Percentiles rank a stretch among this genome's conserved stretches.
phyloP scores from a whole-genome alignment of 352 stramenopile species.

The Globisporangium paroecandrum region DNA sequence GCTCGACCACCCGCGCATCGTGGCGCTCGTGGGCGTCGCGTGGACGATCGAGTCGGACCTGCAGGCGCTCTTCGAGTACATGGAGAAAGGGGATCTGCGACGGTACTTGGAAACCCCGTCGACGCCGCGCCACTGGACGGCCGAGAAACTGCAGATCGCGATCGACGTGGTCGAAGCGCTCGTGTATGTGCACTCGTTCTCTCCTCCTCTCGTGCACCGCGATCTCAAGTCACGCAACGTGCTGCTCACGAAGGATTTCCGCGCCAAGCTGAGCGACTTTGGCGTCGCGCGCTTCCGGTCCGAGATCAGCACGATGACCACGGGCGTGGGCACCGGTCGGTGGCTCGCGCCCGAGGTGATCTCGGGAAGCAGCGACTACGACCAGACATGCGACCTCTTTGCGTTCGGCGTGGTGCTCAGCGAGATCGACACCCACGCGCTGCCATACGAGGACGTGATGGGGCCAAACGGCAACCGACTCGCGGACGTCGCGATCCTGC shows the following conservation, averaged over 20 bases:
- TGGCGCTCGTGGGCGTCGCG: conserved; percentile 48
- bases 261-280: conserved; percentile 48
- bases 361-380: conserved; percentile 40
- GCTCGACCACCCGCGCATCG: conserved; percentile 47
- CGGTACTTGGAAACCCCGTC: conserved; percentile 28
- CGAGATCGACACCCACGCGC: conserved; percentile 59
- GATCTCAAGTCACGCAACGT: conserved; percentile 62
- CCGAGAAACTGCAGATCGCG: conserved; percentile 49
- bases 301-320: conserved; percentile 46
- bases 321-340: conserved; percentile 40
- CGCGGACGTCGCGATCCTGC: conserved; percentile 44
- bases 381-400: conserved; percentile 48
- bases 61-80: conserved; percentile 63
- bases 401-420: conserved; percentile 47
- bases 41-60: conserved; percentile 57
- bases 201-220: conserved; percentile 50
- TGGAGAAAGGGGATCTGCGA: conserved; percentile 49
- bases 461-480: conserved; percentile 28
- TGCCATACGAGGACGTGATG: conserved; percentile 44
- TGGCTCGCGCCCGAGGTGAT: conserved; percentile 61
- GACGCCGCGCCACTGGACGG: conserved; percentile 30
- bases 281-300: conserved; percentile 37
- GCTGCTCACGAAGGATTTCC: conserved; percentile 31
- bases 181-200: conserved; percentile 68
- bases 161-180: conserved; percentile 59